These are phyloP conservation scores for Artomyces pyxidatus DNA, from an alignment of 768 basidiomycete genomes.

Conservation along the genomic window DNA sequence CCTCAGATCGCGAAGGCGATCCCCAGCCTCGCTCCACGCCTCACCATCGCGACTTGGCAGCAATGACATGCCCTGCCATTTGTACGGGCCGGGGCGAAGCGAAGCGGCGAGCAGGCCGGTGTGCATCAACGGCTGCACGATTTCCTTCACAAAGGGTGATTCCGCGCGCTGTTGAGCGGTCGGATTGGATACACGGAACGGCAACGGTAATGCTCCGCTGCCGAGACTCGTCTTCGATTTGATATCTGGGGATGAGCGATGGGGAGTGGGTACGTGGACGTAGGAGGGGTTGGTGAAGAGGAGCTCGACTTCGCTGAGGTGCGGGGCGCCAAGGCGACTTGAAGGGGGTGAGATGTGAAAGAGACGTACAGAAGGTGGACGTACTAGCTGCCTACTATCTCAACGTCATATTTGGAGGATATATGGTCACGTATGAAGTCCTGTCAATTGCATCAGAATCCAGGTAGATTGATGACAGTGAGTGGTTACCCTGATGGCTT, in stretches of 20 bases:
- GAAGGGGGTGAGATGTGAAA: neutral
- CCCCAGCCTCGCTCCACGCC: conserved; percentile 22
- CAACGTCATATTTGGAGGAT: conserved; percentile 38
- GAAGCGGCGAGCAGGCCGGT: conserved; percentile 38
- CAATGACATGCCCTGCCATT: conserved; percentile 47
- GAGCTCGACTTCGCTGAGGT: conserved; percentile 32
- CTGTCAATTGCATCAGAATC: conserved; percentile 22
- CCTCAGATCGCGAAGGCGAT: conserved; percentile 21
- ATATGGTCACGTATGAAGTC: conserved; percentile 40
- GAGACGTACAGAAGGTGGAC: conserved; percentile 18
- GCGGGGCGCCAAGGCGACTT: conserved; percentile 40
- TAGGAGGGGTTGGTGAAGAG: conserved; percentile 39
- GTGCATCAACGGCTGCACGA: conserved; percentile 35
- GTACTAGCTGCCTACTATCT: conserved; percentile 52
- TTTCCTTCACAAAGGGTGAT: conserved; percentile 27
- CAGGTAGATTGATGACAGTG: neutral
- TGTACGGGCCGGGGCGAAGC: conserved; percentile 22
- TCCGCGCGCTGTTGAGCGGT: conserved; percentile 4
- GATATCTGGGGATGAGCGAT: no score
- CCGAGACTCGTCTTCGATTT: neutral
- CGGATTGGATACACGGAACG: conserved; percentile 16
- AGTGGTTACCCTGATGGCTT: conserved; percentile 33
- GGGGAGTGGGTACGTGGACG: conserved; percentile 34
- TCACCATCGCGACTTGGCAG: conserved; percentile 31
- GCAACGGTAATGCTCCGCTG: conserved; percentile 14